Conservation (phyloP, 2,329 filamentous ascomycete species). For the Claviceps capensis region DNA sequence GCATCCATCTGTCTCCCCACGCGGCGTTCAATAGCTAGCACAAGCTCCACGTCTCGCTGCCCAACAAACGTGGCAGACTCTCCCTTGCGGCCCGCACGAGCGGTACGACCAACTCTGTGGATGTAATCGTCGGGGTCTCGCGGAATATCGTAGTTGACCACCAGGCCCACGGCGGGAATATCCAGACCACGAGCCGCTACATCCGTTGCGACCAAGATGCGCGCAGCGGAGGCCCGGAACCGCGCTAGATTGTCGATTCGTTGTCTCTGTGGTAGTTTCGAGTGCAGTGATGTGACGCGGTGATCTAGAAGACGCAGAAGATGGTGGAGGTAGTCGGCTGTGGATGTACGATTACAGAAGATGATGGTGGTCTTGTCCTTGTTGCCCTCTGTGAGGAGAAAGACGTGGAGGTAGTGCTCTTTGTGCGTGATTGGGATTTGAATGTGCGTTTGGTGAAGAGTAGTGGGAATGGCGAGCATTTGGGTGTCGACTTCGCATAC, state of each 20-base stretch:
- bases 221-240: constrained; percentile 78
- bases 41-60: constrained; percentile 79
- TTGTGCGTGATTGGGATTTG: constrained; percentile 84
- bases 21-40: constrained; percentile 78
- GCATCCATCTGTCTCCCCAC: constrained; percentile 69
- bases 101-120: constrained; percentile 88
- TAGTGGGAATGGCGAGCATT: constrained; percentile 63
- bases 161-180: constrained; percentile 80
- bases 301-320: constrained; percentile 75
- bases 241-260: constrained; percentile 77
- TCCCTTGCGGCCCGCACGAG: constrained; percentile 74
- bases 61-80: constrained; percentile 80
- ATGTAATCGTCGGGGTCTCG: constrained; percentile 97
- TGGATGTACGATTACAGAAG: constrained; percentile 85
- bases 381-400: constrained; percentile 70
- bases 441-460: constrained; percentile 71
- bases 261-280: constrained; percentile 70
- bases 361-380: constrained; percentile 68
- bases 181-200: constrained; percentile 90
- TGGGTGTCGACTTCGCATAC: constrained; percentile 77
- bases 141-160: constrained; percentile 91
- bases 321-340: constrained; percentile 80
- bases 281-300: constrained; percentile 84
- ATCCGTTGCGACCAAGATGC: constrained; percentile 87
- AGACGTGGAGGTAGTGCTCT: constrained; percentile 85